Conservation (phyloP, 441 rosid genomes). For the Erodium moschatum region DNA sequence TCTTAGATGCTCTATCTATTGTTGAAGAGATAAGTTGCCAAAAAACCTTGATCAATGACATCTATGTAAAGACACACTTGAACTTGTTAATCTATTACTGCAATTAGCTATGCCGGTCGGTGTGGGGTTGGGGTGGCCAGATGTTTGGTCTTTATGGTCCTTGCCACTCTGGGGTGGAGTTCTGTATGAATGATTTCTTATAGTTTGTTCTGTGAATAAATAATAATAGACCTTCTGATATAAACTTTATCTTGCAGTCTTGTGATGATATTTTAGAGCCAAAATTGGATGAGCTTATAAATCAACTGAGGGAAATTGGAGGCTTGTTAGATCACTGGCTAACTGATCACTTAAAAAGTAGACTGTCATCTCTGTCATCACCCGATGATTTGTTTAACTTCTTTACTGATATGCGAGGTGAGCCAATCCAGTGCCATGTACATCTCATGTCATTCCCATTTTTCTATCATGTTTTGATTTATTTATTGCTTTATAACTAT, state of each 20-base stretch:
- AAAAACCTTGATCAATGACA: neutral
- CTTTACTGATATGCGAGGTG: conserved; percentile 73
- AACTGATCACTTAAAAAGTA: conserved; percentile 50
- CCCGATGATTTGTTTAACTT: conserved; percentile 77
- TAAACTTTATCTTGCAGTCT: conserved; percentile 38
- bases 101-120: neutral
- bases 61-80: neutral
- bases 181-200: neutral
- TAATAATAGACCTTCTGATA: neutral
- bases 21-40: too few relatives aligned
- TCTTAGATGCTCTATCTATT: too few relatives aligned
- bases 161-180: neutral
- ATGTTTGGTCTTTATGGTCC: neutral
- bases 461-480: conserved; percentile 9
- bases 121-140: neutral
- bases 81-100: neutral
- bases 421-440: conserved; percentile 12
- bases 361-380: conserved; percentile 53
- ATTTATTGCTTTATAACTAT: neutral
- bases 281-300: conserved; percentile 54
- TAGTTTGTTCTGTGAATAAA: neutral
- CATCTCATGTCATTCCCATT: neutral
- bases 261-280: conserved; percentile 76
- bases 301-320: conserved; percentile 57
- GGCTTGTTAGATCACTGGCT: conserved; percentile 57